These are phyloP conservation scores for Phanerochaete carnosa DNA, from an alignment of 768 basidiomycete genomes.

Conservation along the genomic window DNA sequence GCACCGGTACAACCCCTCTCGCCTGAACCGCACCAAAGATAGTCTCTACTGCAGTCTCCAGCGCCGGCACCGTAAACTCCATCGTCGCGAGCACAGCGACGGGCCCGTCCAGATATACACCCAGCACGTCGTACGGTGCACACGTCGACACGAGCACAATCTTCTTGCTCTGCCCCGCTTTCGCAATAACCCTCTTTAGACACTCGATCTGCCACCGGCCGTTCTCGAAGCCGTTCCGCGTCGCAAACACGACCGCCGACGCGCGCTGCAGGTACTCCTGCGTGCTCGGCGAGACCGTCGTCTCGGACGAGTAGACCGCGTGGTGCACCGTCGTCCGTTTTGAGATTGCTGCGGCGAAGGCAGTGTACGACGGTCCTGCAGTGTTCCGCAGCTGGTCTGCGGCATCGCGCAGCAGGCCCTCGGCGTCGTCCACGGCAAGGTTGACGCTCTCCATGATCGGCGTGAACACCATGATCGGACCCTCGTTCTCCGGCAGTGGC, in stretches of 20 bases:
- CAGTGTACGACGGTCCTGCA: slow-evolving; percentile 51
- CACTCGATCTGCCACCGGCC: slow-evolving; percentile 49
- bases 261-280: slow-evolving; percentile 16
- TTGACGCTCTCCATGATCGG: slow-evolving; percentile 58
- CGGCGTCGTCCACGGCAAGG: slow-evolving; percentile 57
- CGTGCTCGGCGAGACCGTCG: background rate
- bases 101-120: slow-evolving; percentile 20
- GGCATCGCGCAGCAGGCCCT: slow-evolving; percentile 38
- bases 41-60: slow-evolving; percentile 41
- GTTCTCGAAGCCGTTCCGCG: slow-evolving; percentile 53
- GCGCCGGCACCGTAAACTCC: slow-evolving; percentile 53
- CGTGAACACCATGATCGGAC: slow-evolving; percentile 42
- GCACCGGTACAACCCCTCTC: slow-evolving; percentile 28
- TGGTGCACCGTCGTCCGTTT: slow-evolving; percentile 36
- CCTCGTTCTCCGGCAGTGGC: slow-evolving; percentile 30
- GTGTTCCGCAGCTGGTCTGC: slow-evolving; percentile 51
- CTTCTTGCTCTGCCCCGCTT: slow-evolving; percentile 21
- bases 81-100: slow-evolving; percentile 47
- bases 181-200: slow-evolving; percentile 28
- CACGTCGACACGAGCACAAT: slow-evolving; percentile 58
- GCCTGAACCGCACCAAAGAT: slow-evolving; percentile 38
- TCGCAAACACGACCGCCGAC: slow-evolving; percentile 45
- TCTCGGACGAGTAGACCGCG: slow-evolving; percentile 38
- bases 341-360: slow-evolving; percentile 41
- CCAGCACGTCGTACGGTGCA: slow-evolving; percentile 60